Evolutionary conservation across 208 protist species (phyloP).

Genomic region (Trypanosoma conorhini): DNA sequence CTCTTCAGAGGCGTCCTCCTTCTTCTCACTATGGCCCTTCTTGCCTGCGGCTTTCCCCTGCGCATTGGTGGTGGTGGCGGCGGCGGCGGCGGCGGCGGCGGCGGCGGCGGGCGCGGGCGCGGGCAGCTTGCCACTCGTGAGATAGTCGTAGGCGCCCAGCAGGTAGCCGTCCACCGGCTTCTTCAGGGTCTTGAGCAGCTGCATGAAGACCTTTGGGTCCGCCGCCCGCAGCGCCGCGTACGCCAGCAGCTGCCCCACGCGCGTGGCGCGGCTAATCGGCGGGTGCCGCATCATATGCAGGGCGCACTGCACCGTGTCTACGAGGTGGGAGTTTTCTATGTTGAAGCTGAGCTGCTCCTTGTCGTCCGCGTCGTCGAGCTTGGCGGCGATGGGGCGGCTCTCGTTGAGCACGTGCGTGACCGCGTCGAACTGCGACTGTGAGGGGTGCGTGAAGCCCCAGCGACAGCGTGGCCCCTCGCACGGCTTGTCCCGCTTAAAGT

Average conservation of each 20-base stretch:
- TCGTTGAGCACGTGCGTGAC: conserved; percentile 86
- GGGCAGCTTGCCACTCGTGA: conserved; percentile 63
- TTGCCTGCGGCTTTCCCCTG: conserved; percentile 26
- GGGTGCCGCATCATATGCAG: conserved; percentile 87
- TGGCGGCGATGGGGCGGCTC: conserved; percentile 71
- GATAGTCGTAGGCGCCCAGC: conserved; percentile 76
- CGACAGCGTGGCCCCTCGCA: conserved; percentile 85
- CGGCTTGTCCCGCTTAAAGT: conserved; percentile 91
- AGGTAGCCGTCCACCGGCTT: conserved; percentile 87
- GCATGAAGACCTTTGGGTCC: conserved; percentile 82
- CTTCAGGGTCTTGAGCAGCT: conserved; percentile 91
- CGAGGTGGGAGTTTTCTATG: conserved; percentile 77
- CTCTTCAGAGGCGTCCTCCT: conserved; percentile 71
- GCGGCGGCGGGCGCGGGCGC: conserved; percentile 8
- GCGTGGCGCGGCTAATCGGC: conserved; percentile 55
- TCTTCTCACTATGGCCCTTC: conserved; percentile 47
- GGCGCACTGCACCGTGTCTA: conserved; percentile 88
- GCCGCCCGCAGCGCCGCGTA: conserved; percentile 73
- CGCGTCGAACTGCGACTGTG: conserved; percentile 80
- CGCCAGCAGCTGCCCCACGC: conserved; percentile 82
- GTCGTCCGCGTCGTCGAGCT: conserved; percentile 77
- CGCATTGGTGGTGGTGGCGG: conserved; percentile 9
- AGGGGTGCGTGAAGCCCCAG: conserved; percentile 86
- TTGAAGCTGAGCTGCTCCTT: conserved; percentile 70
- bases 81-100: conserved; percentile 16